Percentiles rank a stretch among this genome's conserved stretches.
Conservation (phyloP, 2,329 filamentous ascomycete species). For the Drechmeria coniospora region DNA sequence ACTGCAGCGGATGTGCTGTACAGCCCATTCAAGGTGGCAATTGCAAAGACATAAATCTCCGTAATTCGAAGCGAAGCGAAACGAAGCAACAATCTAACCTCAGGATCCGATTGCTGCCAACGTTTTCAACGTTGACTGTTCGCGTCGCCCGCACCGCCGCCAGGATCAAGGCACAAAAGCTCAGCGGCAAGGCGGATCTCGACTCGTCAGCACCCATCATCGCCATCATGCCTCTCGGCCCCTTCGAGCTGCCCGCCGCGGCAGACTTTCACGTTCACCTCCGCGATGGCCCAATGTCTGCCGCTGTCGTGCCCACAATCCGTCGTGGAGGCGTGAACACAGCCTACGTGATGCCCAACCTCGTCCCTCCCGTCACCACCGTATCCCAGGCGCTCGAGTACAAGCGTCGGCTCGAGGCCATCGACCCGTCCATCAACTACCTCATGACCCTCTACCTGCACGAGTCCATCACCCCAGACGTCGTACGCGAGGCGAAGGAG, state of each 20-base stretch:
- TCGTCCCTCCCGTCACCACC: conserved; percentile 47
- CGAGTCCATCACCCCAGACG: conserved; percentile 46
- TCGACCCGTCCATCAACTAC: conserved; percentile 48
- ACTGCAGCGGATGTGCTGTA: no score
- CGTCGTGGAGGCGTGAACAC: conserved; percentile 50
- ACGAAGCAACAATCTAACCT: no score
- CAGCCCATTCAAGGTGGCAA: no score
- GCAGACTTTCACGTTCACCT: conserved; percentile 61
- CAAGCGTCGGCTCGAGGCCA: conserved; percentile 39
- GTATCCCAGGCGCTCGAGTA: conserved; percentile 51
- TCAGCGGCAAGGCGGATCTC: no score
- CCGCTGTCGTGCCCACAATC: conserved; percentile 33
- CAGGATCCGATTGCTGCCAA: no score
- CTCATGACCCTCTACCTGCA: conserved; percentile 52
- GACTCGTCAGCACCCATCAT: no score
- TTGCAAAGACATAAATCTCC: no score
- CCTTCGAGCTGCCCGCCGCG: conserved; percentile 41
- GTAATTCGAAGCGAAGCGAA: no score
- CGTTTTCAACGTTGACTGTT: no score
- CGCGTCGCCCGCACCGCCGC: no score
- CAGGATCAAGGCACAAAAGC: no score
- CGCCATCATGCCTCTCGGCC: conserved; percentile 1
- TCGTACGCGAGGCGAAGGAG: conserved; percentile 56
- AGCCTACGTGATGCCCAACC: conserved; percentile 48
- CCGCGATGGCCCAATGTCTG: conserved; percentile 50